Evolutionary conservation across 2,329 filamentous ascomycete genomes (phyloP).

Genomic region (Talaromyces atroroseus): DNA sequence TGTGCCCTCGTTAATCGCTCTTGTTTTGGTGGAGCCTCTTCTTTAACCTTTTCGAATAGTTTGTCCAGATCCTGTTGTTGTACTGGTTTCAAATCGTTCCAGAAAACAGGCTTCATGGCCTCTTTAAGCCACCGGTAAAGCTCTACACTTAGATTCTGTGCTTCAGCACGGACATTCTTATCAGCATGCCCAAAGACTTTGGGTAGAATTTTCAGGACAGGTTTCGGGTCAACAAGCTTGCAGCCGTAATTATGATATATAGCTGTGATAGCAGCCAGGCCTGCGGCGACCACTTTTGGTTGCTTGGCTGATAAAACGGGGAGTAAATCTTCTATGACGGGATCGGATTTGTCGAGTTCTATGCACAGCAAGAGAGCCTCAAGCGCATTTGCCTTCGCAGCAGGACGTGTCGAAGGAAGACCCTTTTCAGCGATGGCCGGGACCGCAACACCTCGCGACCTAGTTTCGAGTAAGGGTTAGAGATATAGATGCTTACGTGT

Average conservation of each 20-base stretch:
- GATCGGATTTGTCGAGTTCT: conserved; percentile 78
- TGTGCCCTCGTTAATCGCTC: conserved; percentile 83
- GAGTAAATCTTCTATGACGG: conserved; percentile 84
- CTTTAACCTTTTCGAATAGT: conserved; percentile 87
- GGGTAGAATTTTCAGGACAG: conserved; percentile 77
- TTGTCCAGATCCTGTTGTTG: conserved; percentile 93
- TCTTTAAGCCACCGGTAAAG: conserved; percentile 96
- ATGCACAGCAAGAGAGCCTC: conserved; percentile 85
- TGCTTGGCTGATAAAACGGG: conserved; percentile 80
- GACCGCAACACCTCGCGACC: conserved; percentile 70
- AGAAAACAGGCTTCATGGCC: conserved; percentile 97
- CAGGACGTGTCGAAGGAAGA: conserved; percentile 77
- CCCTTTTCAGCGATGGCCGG: conserved; percentile 85
- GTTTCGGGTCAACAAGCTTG: conserved; percentile 89
- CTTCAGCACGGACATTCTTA: conserved; percentile 94
- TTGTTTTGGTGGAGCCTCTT: conserved; percentile 81
- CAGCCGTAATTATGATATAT: conserved; percentile 94
- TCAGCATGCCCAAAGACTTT: conserved; percentile 94
- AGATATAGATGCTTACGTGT: not conserved
- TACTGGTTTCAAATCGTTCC: conserved; percentile 89
- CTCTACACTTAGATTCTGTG: conserved; percentile 84
- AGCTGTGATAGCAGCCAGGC: conserved; percentile 68
- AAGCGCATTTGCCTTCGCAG: conserved; percentile 77
- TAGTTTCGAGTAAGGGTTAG: conserved; percentile 25
- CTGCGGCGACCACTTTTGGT: conserved; percentile 77